Percentiles rank a stretch among this genome's conserved stretches.
Evolutionary conservation across 805 yeast species (phyloP).

Genomic region (Ogataea paraovalis): DNA sequence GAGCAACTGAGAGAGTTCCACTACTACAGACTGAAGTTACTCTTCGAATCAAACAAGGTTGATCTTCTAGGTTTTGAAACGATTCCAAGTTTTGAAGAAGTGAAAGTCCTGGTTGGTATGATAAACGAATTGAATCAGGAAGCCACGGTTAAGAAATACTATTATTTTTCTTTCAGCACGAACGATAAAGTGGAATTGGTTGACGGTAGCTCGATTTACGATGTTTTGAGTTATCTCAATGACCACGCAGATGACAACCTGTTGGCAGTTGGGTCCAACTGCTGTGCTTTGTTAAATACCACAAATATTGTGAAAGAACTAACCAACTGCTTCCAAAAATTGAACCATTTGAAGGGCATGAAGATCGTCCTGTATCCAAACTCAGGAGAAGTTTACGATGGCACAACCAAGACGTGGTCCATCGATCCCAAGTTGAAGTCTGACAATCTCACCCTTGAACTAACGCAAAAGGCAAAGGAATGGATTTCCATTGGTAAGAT

Average conservation of each 20-base stretch:
- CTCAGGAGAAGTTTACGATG: constrained; percentile 65
- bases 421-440: constrained; percentile 12
- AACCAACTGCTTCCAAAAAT: constrained; percentile 9
- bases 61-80: constrained; percentile 70
- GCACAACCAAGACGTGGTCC: constrained; percentile 40
- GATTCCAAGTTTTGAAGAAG: constrained; percentile 58
- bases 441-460: constrained; percentile 23
- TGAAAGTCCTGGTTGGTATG: constrained; percentile 44
- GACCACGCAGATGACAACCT: constrained; percentile 18
- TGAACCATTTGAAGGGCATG: constrained; percentile 14
- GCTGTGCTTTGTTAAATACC: constrained; percentile 48
- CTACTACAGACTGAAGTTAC: constrained; percentile 37
- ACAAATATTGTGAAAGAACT: constrained; percentile 34
- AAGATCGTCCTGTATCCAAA: constrained; percentile 68
- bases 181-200: constrained; percentile 36
- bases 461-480: constrained; percentile 36
- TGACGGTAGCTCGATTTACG: constrained; percentile 45
- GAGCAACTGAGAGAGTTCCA: constrained; percentile 49
- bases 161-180: constrained; percentile 37
- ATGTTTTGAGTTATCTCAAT: constrained; percentile 26
- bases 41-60: constrained; percentile 37
- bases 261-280: constrained; percentile 63
- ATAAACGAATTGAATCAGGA: constrained; percentile 27
- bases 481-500: constrained; percentile 39
- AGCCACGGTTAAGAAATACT: constrained; percentile 11